These are phyloP conservation scores for Pichia cephalocereana DNA, from an alignment of 805 yeast genomes.

Conservation along the genomic window DNA sequence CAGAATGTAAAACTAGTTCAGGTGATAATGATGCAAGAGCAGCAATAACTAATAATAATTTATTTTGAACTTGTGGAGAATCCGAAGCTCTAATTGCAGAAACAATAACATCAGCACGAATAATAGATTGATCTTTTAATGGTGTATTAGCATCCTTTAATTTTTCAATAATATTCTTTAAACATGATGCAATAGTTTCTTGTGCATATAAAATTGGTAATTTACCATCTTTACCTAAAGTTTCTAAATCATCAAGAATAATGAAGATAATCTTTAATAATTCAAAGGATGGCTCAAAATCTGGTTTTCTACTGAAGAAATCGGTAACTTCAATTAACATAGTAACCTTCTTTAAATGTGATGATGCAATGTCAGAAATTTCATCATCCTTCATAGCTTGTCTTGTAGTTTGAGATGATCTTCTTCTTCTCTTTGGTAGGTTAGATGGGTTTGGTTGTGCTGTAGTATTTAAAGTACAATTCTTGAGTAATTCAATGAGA, in stretches of 20 bases:
- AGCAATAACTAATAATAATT: conserved; percentile 74
- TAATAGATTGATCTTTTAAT: conserved; percentile 48
- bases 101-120: conserved; percentile 86
- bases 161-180: conserved; percentile 57
- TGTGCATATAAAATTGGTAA: conserved; percentile 87
- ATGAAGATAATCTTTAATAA: conserved; percentile 40
- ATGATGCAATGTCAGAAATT: conserved; percentile 64
- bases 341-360: conserved; percentile 71
- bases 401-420: conserved; percentile 67
- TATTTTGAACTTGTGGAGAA: conserved; percentile 93
- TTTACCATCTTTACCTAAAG: conserved; percentile 84
- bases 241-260: conserved; percentile 64
- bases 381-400: conserved; percentile 69
- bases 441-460: conserved; percentile 23
- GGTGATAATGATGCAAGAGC: conserved; percentile 84
- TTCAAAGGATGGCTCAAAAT: conserved; percentile 24
- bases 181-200: conserved; percentile 81
- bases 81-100: conserved; percentile 81
- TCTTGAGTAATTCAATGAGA: conserved; percentile 50
- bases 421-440: conserved; percentile 73
- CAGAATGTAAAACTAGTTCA: conserved; percentile 85
- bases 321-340: conserved; percentile 74
- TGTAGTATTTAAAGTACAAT: conserved; percentile 26
- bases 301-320: conserved; percentile 20
- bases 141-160: conserved; percentile 33